Base-by-base conservation (phyloP, 2,329 filamentous ascomycete species). In the Fusarium hostae region DNA sequence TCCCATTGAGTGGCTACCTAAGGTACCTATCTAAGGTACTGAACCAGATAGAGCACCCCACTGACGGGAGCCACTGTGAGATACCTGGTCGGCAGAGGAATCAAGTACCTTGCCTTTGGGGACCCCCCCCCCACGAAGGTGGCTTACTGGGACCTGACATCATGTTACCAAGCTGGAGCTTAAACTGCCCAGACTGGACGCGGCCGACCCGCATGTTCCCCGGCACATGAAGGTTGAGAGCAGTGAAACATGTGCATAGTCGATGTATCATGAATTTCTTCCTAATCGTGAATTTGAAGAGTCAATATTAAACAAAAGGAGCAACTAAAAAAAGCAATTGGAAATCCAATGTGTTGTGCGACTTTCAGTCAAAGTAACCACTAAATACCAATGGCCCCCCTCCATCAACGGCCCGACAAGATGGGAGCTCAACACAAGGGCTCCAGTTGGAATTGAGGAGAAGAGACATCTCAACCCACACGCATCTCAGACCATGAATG, bases 111-210 rank as follows among this genome's bases (percentile, higher is more conserved):
- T 54, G 51, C 47, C 61, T 45, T 58, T 65, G 63, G 66, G 52
- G 51, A 56, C 43, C 61, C 61, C 24, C 61, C 24, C 71, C 72
- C 68, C 74, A 76, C 66, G 50, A 68, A 69, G 56, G 66, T 64
- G 66, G 70, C 69, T 73, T 63, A 63, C 63, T 62, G 55, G 59
- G 70, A 66, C 70, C 73, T 75, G 73, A 76, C 69, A 76, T 76
- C 75, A 76, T 76, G 74, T 76, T 72, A 76, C 71, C 71, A 73
- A 67, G 62, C 67, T 70, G 55, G 30, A 60, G 39, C 54, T 68
- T 41, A 34, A 63, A 41, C 28, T 68, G 51, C 41, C 63, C 34
- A 63, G 54, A 44, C 55, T 74, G 63, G 59, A 64, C 63, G 40
- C 35, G 59, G 61, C 55, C 61, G 59, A 68, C 51, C 58, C 70